Conservation (phyloP, 345 rosid species). For the Linum lewisii region DNA sequence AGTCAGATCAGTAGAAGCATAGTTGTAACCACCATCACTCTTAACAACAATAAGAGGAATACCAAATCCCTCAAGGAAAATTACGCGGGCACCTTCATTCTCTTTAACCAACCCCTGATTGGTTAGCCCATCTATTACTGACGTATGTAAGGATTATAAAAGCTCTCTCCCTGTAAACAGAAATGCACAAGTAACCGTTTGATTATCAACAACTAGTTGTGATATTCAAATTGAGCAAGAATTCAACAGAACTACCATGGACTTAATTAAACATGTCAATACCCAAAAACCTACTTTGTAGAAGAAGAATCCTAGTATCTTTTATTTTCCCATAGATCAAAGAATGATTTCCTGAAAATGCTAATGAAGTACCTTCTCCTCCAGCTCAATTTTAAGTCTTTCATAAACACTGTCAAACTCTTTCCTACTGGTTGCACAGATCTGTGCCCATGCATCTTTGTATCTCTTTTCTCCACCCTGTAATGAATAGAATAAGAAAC, state of each 20-base stretch:
- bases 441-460: slow-evolving; percentile 72
- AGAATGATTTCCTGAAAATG: too few relatives aligned
- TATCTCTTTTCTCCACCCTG: slow-evolving; percentile 83
- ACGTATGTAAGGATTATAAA: slow-evolving; percentile 76
- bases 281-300: not conserved
- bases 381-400: slow-evolving; percentile 67
- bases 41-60: slow-evolving; percentile 93
- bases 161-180: slow-evolving; percentile 83
- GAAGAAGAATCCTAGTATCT: not conserved
- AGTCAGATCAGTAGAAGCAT: slow-evolving; percentile 89
- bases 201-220: not conserved
- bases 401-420: slow-evolving; percentile 79
- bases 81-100: slow-evolving; percentile 90
- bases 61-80: slow-evolving; percentile 57
- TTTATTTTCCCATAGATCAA: too few relatives aligned
- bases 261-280: not conserved
- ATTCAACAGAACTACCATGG: not conserved
- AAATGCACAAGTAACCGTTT: not conserved
- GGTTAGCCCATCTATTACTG: slow-evolving; percentile 42
- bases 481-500: not conserved
- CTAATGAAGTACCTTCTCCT: slow-evolving; percentile 58
- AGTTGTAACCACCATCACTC: slow-evolving; percentile 95
- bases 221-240: not conserved
- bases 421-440: slow-evolving; percentile 64
- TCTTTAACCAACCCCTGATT: slow-evolving; percentile 66